Evolutionary conservation across 345 rosid species (phyloP).

Genomic region (Citrus cavaleriei): DNA sequence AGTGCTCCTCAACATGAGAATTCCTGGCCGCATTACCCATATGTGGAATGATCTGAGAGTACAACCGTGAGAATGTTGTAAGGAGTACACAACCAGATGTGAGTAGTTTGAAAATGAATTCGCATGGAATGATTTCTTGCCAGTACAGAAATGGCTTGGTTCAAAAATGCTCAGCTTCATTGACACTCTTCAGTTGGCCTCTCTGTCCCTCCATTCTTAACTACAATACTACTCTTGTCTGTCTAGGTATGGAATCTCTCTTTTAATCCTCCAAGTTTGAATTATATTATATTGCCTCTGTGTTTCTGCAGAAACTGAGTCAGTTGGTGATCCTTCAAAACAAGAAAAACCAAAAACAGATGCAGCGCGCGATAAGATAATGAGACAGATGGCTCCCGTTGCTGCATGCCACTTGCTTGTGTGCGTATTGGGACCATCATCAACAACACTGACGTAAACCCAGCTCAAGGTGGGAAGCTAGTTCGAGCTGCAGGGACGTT

Average conservation of each 20-base stretch:
- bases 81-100: constrained; percentile 26
- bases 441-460: constrained; percentile 84
- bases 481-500: constrained; percentile 83
- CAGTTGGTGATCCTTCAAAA: constrained; percentile 5
- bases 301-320: constrained; percentile 21
- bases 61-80: constrained; percentile 13
- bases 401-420: constrained; percentile 74
- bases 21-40: constrained; percentile 44
- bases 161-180: background rate
- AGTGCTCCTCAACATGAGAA: constrained; percentile 51
- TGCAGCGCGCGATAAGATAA: constrained; percentile 42
- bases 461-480: constrained; percentile 81
- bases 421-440: constrained; percentile 89
- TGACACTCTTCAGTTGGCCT: too few relatives aligned
- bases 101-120: constrained; percentile 17
- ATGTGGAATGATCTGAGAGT: constrained; percentile 37
- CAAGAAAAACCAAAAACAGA: too few relatives aligned
- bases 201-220: too few relatives aligned
- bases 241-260: background rate
- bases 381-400: constrained; percentile 55
- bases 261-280: background rate
- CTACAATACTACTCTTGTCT: background rate
- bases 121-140: constrained; percentile 38
- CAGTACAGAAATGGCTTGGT: background rate
- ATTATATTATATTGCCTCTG: constrained; percentile 8